Conservation (phyloP, 2,329 filamentous ascomycete genomes). For the Calonectria multiphialidica region DNA sequence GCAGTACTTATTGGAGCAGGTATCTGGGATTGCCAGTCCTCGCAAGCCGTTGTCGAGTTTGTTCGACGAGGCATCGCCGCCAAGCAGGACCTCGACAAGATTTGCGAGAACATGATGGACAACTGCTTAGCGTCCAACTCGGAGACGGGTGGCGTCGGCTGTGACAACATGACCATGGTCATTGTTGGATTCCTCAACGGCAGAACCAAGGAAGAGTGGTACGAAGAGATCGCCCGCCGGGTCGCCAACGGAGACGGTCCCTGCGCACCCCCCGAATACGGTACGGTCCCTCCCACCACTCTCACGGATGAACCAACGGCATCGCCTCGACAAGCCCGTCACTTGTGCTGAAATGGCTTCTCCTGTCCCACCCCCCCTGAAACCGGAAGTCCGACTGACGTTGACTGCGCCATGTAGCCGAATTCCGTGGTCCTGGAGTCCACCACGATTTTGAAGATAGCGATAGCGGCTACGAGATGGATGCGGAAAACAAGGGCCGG, state of each 20-base stretch:
- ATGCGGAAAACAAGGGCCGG: slow-evolving; percentile 74
- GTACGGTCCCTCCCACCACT: slow-evolving; percentile 75
- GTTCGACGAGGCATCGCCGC: slow-evolving; percentile 95
- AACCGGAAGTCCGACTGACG: slow-evolving; percentile 30
- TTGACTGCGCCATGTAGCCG: slow-evolving; percentile 64
- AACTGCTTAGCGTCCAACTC: slow-evolving; percentile 98
- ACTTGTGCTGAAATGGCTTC: slow-evolving; percentile 33
- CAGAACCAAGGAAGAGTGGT: slow-evolving; percentile 97
- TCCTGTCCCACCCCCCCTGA: background rate
- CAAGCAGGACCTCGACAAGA: slow-evolving; percentile 93
- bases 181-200: slow-evolving; percentile 91
- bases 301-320: background rate
- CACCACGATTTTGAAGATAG: slow-evolving; percentile 88
- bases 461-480: slow-evolving; percentile 81
- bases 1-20: slow-evolving; percentile 65
- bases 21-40: slow-evolving; percentile 99
- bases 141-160: slow-evolving; percentile 96
- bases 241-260: slow-evolving; percentile 97
- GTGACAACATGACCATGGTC: slow-evolving; percentile 99
- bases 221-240: slow-evolving; percentile 92
- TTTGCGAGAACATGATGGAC: slow-evolving; percentile 99
- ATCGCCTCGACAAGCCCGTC: background rate
- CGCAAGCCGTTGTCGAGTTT: slow-evolving; percentile 96
- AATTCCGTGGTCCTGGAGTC: slow-evolving; percentile 86
- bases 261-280: slow-evolving; percentile 98